phyloP scores from a whole-genome alignment of 2,329 filamentous ascomycete genomes.

The Pyrenophora seminiperda region DNA sequence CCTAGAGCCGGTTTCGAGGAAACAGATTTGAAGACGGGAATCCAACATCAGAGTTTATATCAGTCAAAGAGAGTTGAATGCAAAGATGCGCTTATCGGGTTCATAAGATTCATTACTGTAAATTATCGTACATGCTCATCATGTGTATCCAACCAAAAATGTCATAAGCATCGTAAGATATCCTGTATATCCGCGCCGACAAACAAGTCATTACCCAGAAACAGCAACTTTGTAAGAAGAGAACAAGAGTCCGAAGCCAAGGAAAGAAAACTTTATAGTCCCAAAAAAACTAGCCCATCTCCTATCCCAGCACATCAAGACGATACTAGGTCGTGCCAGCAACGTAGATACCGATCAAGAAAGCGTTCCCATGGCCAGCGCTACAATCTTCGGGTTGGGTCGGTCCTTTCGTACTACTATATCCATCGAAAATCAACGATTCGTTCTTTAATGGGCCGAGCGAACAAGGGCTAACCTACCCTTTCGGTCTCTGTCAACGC shows the following conservation, averaged over 20 bases:
- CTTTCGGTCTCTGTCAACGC: slow-evolving; percentile 89
- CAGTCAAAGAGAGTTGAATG: background rate
- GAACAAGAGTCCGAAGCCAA: background rate
- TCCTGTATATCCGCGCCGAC: no score
- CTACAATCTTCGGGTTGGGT: slow-evolving; percentile 52
- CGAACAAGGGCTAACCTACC: slow-evolving; percentile 91
- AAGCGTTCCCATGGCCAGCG: slow-evolving; percentile 23
- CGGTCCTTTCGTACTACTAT: slow-evolving; percentile 41
- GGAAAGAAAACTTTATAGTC: no score
- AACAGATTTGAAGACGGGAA: slow-evolving; percentile 27
- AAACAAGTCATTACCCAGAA: no score
- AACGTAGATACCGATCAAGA: slow-evolving; percentile 1
- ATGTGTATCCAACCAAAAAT: no score
- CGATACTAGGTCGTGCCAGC: no score
- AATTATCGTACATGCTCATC: background rate
- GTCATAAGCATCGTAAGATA: no score
- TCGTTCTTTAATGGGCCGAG: slow-evolving; percentile 62
- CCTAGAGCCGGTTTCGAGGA: slow-evolving; percentile 36
- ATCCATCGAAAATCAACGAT: slow-evolving; percentile 43
- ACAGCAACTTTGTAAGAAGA: no score
- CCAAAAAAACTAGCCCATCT: no score
- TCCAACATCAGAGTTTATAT: no score
- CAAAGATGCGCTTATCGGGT: background rate
- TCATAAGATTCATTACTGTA: background rate
- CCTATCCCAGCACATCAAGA: no score